Percentiles rank a stretch among this genome's conserved stretches.
Conservation (phyloP, 1,284 basidiomycete species). For the Leccinum pallidistipes region DNA sequence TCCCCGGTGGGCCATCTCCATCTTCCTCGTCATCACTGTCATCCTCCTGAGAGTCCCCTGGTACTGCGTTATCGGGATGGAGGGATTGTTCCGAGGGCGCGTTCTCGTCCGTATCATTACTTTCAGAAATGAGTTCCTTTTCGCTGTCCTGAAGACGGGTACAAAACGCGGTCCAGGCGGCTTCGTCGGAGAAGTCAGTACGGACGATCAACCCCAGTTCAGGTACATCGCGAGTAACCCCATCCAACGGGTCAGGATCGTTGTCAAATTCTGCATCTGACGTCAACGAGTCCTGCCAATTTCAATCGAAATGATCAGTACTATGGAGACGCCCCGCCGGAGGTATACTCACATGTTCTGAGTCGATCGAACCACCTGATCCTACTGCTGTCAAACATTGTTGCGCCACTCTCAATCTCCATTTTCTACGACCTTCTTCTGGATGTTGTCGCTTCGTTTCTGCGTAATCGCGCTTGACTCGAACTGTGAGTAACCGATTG, state of each 20-base stretch:
- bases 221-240: constrained; percentile 32
- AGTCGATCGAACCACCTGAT: constrained; percentile 13
- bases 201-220: constrained; percentile 60
- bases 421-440: constrained; percentile 41
- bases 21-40: constrained; percentile 39
- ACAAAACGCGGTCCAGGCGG: constrained; percentile 59
- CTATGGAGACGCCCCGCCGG: not conserved
- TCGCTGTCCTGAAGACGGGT: constrained; percentile 51
- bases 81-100: constrained; percentile 8
- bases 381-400: constrained; percentile 39
- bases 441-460: constrained; percentile 37
- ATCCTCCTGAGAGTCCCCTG: constrained; percentile 23
- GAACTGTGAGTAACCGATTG: constrained; percentile 8
- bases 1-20: constrained; percentile 35
- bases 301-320: constrained; percentile 4
- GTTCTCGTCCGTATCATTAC: constrained; percentile 21
- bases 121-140: constrained; percentile 41
- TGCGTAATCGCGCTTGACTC: constrained; percentile 40
- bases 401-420: constrained; percentile 39
- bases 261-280: constrained; percentile 37
- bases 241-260: constrained; percentile 51
- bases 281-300: constrained; percentile 24
- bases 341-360: constrained; percentile 8
- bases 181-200: constrained; percentile 66
- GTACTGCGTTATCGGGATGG: not conserved